A percentile compares a stretch with the other conserved stretches of the same genome.
Conservation (phyloP, 2,329 filamentous ascomycete genomes). For the Pyrenochaeta sp. region DNA sequence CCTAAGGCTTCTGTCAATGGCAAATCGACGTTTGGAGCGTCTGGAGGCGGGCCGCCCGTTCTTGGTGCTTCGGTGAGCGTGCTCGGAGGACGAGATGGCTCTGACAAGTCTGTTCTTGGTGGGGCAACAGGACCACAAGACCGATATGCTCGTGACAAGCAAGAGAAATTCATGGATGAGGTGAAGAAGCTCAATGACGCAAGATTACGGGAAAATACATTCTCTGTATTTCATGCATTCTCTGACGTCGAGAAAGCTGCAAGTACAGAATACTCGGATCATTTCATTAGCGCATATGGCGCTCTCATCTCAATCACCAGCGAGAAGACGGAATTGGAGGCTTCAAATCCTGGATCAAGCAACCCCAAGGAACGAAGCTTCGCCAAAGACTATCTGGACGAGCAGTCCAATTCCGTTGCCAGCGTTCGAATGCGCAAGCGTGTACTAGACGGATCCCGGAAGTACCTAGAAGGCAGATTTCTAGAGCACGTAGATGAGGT, state of each 20-base stretch:
- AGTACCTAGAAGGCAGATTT: slow-evolving; percentile 83
- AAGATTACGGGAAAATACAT: slow-evolving; percentile 71
- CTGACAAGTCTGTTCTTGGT: slow-evolving; percentile 62
- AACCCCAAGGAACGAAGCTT: slow-evolving; percentile 80
- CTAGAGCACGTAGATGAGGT: slow-evolving; percentile 77
- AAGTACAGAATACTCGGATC: slow-evolving; percentile 74
- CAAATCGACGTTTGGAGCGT: slow-evolving; percentile 66
- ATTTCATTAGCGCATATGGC: slow-evolving; percentile 83
- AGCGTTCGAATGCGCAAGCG: slow-evolving; percentile 76
- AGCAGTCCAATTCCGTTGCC: slow-evolving; percentile 70
- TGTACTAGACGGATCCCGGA: slow-evolving; percentile 81
- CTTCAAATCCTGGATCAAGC: slow-evolving; percentile 63
- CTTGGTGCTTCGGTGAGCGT: slow-evolving; percentile 77
- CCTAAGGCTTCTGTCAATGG: slow-evolving; percentile 44
- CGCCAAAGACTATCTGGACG: slow-evolving; percentile 78
- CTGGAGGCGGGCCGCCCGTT: slow-evolving; percentile 76
- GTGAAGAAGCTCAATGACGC: slow-evolving; percentile 80
- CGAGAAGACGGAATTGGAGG: slow-evolving; percentile 67
- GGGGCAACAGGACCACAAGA: slow-evolving; percentile 69
- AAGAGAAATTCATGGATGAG: slow-evolving; percentile 80
- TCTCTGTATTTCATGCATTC: slow-evolving; percentile 79
- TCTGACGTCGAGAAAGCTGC: slow-evolving; percentile 75
- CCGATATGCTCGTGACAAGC: slow-evolving; percentile 82
- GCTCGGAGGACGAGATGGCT: slow-evolving; percentile 69
- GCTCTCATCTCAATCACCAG: slow-evolving; percentile 81